phyloP scores from a whole-genome alignment of 495 filamentous ascomycete species.

The Haplographium delicatum region DNA sequence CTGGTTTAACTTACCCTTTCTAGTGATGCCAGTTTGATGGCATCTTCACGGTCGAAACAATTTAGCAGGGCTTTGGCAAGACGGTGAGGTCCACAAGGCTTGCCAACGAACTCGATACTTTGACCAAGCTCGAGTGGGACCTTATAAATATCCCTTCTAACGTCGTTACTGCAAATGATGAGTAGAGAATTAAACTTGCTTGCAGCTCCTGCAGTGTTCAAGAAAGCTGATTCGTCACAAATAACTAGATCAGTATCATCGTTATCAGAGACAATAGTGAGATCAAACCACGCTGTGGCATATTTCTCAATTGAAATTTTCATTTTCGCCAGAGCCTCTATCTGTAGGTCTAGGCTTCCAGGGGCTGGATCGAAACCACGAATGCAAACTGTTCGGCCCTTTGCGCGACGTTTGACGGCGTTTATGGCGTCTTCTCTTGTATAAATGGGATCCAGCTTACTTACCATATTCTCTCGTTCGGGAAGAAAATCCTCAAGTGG shows the following conservation, averaged over 20 bases:
- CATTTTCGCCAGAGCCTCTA: constrained; percentile 7
- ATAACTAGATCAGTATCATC: constrained; percentile 7
- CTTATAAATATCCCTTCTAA: constrained; percentile 10
- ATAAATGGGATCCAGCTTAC: not conserved
- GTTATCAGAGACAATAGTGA: constrained; percentile 18
- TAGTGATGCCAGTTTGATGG: not conserved
- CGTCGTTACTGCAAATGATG: constrained; percentile 12
- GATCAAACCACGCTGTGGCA: constrained; percentile 33
- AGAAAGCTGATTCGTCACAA: constrained; percentile 8
- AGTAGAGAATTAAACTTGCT: constrained; percentile 6
- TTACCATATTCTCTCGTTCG: not conserved
- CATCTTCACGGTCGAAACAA: constrained; percentile 15
- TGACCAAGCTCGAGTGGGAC: not conserved
- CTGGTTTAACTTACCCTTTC: constrained; percentile 9
- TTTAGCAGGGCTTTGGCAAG: constrained; percentile 17
- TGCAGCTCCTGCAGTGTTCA: not conserved
- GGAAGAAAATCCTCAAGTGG: constrained; percentile 10
- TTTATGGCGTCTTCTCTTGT: constrained; percentile 5
- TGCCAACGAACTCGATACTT: constrained; percentile 15
- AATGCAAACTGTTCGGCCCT: constrained; percentile 9
- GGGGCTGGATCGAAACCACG: constrained; percentile 7
- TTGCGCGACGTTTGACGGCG: constrained; percentile 11
- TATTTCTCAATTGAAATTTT: constrained; percentile 32
- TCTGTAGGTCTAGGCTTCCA: not conserved
- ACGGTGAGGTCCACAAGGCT: constrained; percentile 20